Evolutionary conservation across 2,329 filamentous ascomycete genomes (phyloP).

Genomic region (Chaetomiaceae sp.): DNA sequence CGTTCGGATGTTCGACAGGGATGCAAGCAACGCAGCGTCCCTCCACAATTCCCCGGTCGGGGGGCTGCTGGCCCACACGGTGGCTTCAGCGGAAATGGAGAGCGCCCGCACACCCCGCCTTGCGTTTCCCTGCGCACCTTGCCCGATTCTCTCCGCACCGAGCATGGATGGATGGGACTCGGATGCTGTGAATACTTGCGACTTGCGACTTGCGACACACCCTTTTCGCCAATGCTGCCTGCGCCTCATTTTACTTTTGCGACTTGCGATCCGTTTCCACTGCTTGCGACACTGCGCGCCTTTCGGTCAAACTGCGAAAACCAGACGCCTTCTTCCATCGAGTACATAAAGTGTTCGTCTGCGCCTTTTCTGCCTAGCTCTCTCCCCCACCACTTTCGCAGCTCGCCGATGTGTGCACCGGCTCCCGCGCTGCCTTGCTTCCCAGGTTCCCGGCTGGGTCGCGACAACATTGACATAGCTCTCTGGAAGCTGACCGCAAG

Average conservation of each 20-base stretch:
- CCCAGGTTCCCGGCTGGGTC: constrained; percentile 13
- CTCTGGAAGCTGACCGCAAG: constrained; percentile 18
- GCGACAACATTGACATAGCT: constrained; percentile 3
- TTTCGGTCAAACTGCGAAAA: constrained; percentile 8
- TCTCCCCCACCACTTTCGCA: constrained; percentile 6
- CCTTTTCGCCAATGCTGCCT: constrained; percentile 8
- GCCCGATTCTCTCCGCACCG: constrained; percentile 10
- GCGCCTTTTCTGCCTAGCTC: constrained; percentile 12
- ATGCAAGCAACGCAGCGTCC: no score
- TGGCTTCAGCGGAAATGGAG: constrained; percentile 5
- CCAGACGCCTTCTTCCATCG: constrained; percentile 1
- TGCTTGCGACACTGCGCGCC: constrained; percentile 15
- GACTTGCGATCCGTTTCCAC: constrained; percentile 5
- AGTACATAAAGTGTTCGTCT: constrained; percentile 22
- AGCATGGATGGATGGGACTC: neutral
- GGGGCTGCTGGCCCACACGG: no score
- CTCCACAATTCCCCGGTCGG: no score
- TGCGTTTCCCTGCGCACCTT: constrained; percentile 9
- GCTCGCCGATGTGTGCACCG: constrained; percentile 1
- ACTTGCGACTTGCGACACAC: constrained; percentile 4
- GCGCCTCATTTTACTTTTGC: constrained; percentile 27
- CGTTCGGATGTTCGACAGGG: constrained; percentile 16
- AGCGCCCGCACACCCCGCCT: constrained; percentile 15
- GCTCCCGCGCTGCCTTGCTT: constrained; percentile 15
- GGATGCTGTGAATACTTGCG: no score